phyloP scores from a whole-genome alignment of 768 basidiomycete species.

The Boletellus ananas region DNA sequence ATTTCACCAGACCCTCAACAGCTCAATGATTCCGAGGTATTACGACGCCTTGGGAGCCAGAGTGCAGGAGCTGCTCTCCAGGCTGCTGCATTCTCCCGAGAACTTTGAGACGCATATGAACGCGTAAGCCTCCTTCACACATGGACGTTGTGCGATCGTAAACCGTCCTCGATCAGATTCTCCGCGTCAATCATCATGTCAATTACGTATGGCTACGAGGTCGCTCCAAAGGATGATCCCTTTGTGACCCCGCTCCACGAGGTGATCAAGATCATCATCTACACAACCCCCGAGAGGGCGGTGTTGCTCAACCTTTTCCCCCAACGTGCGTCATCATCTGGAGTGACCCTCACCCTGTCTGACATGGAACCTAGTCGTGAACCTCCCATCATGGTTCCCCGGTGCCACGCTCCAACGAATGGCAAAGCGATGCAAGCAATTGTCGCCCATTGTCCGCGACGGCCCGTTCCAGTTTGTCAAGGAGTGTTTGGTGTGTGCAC shows the following conservation, averaged over 20 bases:
- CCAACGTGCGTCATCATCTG: slow-evolving; percentile 12
- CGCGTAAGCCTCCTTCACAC: slow-evolving; percentile 16
- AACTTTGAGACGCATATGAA: slow-evolving; percentile 11
- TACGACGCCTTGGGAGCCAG: slow-evolving; percentile 8
- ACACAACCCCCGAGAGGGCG: slow-evolving; percentile 20
- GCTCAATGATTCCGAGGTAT: slow-evolving; percentile 10
- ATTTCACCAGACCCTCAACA: slow-evolving; percentile 11
- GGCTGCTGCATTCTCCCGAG: slow-evolving; percentile 13
- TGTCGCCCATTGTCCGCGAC: slow-evolving; percentile 12
- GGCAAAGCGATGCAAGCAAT: slow-evolving; percentile 7
- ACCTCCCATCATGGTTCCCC: slow-evolving; percentile 20
- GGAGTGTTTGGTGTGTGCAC: slow-evolving; percentile 15
- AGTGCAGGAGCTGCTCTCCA: slow-evolving; percentile 3
- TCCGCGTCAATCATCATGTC: slow-evolving; percentile 20
- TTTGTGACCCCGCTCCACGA: slow-evolving; percentile 15
- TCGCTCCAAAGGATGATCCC: slow-evolving; percentile 15
- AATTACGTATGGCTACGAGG: slow-evolving; percentile 19
- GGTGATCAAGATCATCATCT: slow-evolving; percentile 2
- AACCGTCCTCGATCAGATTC: slow-evolving; percentile 8
- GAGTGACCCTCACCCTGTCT: neutral
- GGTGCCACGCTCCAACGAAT: slow-evolving; percentile 10
- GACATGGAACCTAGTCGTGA: slow-evolving; percentile 9
- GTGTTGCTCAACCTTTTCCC: slow-evolving; percentile 19
- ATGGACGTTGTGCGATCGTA: neutral
- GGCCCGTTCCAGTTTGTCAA: slow-evolving; percentile 24